Evolutionary conservation across 208 protist genomes (phyloP), one percentile per base, ranked within the genome.

Genomic region (Leishmania guyanensis): DNA sequence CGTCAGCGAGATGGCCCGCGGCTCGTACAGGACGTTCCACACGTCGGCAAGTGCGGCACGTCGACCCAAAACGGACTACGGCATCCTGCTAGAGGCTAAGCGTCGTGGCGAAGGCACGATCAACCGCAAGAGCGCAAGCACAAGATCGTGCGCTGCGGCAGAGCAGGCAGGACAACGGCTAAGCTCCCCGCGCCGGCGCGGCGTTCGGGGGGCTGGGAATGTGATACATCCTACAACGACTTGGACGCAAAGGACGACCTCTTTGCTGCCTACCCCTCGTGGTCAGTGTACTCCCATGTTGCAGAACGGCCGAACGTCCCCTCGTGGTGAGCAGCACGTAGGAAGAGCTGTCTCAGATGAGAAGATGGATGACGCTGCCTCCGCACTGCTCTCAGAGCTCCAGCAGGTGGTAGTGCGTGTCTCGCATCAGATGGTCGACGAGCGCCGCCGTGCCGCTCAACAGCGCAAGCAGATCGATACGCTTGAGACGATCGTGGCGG

Each of bases 361-460:
- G 5, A 64, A 53, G 33, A 70, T 86, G 22, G 81, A 76, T n/a
- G 83, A 78, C 22, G 56, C 81, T 4, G 87, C 89, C 16, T 66
- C 85, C 4, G 71, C 69, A 62, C 79, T 93, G 33, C 74, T 91
- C 33, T 39, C 64, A 4, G 78, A 90, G 66, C 79, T 93, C 73
- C 88, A 91, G 73, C 81, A 90, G 46, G 84, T 89, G 3, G 88
- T 93, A 16, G 81, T 90, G 74, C 50, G 86, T 14, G 82, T 91
- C 29, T 87, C 86, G 36, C 82, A 82, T 6, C 78, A 88, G 60
- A 84, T 89, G 29, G 85, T 87, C 1, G 81, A 72, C 10, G 87
- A 93, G 69, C 85, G 87, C 43, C 84, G 81, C n/a, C 68, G 83
- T 20, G 77, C 85, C 3, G 74, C 80, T 1, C 77, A 88, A 46